phyloP scores from a whole-genome alignment of 202 grass and related monocot species.

The Zizania palustris region DNA sequence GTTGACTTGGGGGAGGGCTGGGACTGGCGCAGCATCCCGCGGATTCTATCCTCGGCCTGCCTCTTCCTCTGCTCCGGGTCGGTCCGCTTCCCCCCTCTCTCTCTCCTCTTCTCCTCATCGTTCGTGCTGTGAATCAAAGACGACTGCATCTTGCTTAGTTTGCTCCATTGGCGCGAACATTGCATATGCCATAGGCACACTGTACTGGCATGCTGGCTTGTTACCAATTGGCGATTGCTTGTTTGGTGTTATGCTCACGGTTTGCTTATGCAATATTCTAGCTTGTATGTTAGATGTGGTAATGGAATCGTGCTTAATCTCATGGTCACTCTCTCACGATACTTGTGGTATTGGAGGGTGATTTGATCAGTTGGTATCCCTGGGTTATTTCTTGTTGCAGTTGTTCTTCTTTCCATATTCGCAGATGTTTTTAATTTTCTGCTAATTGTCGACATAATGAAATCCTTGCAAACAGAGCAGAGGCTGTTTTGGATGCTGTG shows the following conservation, averaged over 20 bases:
- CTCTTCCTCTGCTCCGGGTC: slow-evolving; percentile 65
- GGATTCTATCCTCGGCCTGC: slow-evolving; percentile 56
- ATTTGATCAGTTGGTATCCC: not conserved
- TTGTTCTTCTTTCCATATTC: not conserved
- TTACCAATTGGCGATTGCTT: not conserved
- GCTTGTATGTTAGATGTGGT: not conserved
- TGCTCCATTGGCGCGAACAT: not conserved
- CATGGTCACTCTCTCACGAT: not conserved
- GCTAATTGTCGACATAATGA: slow-evolving; percentile 50
- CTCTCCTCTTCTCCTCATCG: not conserved
- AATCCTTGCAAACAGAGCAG: slow-evolving; percentile 68
- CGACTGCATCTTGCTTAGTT: not conserved
- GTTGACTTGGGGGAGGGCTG: slow-evolving; percentile 47
- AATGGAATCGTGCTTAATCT: not conserved
- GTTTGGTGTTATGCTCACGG: not conserved
- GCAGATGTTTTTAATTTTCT: not conserved
- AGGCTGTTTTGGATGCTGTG: slow-evolving; percentile 69
- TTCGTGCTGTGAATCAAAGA: not conserved
- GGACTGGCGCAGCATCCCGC: slow-evolving; percentile 54
- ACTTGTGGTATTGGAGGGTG: not conserved
- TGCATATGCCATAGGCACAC: not conserved
- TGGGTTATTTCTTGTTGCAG: not conserved
- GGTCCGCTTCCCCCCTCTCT: slow-evolving; percentile 11
- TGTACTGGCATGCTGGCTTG: not conserved
- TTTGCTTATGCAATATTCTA: not conserved